Evolutionary conservation across 2,329 filamentous ascomycete genomes (phyloP).

Genomic region (Boeremia exigua): DNA sequence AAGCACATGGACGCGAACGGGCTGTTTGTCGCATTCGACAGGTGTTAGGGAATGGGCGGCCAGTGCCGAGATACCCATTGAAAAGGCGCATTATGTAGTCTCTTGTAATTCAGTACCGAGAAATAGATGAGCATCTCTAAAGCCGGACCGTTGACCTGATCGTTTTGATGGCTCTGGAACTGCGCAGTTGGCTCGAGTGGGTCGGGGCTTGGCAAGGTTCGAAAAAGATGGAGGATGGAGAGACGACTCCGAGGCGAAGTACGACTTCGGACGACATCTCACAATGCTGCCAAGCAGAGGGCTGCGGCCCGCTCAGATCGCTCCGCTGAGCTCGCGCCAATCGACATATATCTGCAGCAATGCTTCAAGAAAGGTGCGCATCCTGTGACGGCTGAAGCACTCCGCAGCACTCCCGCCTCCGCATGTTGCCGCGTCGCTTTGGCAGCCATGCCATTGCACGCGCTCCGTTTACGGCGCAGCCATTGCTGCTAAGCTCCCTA

Average conservation of each 20-base stretch:
- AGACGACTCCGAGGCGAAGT: slow-evolving; percentile 5
- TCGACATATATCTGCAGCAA: slow-evolving; percentile 27
- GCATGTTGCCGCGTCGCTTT: slow-evolving; percentile 7
- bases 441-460: slow-evolving; percentile 2
- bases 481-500: not conserved
- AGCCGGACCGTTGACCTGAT: not conserved
- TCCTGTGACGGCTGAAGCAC: not conserved
- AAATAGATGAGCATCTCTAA: slow-evolving; percentile 13
- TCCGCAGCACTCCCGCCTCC: slow-evolving; percentile 8
- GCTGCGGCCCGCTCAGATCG: slow-evolving; percentile 46
- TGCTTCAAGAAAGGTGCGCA: slow-evolving; percentile 44
- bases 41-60: slow-evolving; percentile 14
- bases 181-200: slow-evolving; percentile 21
- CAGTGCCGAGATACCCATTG: slow-evolving; percentile 27
- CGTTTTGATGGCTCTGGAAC: not conserved
- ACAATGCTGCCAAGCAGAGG: slow-evolving; percentile 59
- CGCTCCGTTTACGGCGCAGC: slow-evolving; percentile 7
- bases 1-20: not conserved
- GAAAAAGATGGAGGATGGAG: slow-evolving; percentile 28
- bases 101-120: slow-evolving; percentile 18
- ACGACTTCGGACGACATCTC: slow-evolving; percentile 37
- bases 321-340: slow-evolving; percentile 29
- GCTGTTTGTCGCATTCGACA: slow-evolving; percentile 10
- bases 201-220: slow-evolving; percentile 30
- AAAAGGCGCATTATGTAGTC: slow-evolving; percentile 20